A percentile compares a stretch with the other conserved stretches of the same genome.
phyloP scores from a whole-genome alignment of 495 filamentous ascomycete genomes.

The Aspergillus haitiensis region DNA sequence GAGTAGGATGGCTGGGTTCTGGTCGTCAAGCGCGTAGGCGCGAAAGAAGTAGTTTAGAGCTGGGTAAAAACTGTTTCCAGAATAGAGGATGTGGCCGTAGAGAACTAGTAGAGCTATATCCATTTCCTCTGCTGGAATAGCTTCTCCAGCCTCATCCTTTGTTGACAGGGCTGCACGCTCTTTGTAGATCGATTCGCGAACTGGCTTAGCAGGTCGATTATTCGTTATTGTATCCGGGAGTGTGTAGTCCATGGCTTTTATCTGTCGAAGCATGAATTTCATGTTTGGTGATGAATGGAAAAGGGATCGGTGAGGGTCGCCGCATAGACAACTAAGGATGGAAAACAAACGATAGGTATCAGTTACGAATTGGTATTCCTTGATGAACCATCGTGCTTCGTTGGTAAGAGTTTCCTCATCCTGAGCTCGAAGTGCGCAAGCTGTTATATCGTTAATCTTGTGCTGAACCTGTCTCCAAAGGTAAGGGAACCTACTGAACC shows the following conservation, averaged over 20 bases:
- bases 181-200: slow-evolving; percentile 41
- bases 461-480: not conserved
- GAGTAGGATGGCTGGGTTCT: slow-evolving; percentile 76
- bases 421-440: slow-evolving; percentile 75
- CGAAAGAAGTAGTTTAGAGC: slow-evolving; percentile 91
- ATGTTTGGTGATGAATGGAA: slow-evolving; percentile 65
- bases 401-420: slow-evolving; percentile 73
- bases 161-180: slow-evolving; percentile 53
- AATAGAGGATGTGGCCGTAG: slow-evolving; percentile 84
- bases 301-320: slow-evolving; percentile 44
- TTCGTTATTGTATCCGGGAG: slow-evolving; percentile 36
- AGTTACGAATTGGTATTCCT: slow-evolving; percentile 76
- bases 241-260: slow-evolving; percentile 82
- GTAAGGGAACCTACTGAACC: slow-evolving; percentile 59
- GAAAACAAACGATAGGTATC: slow-evolving; percentile 82
- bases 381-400: slow-evolving; percentile 79
- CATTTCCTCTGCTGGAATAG: slow-evolving; percentile 52
- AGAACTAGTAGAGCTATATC: slow-evolving; percentile 78
- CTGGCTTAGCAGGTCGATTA: slow-evolving; percentile 12
- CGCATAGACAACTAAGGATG: slow-evolving; percentile 64
- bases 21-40: slow-evolving; percentile 73
- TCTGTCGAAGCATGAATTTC: slow-evolving; percentile 85
- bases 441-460: slow-evolving; percentile 37
- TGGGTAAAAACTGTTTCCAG: slow-evolving; percentile 72
- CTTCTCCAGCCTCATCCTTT: slow-evolving; percentile 47